These are phyloP conservation scores for Phylloporus sp. DNA, from an alignment of 768 basidiomycete genomes.

Conservation along the genomic window DNA sequence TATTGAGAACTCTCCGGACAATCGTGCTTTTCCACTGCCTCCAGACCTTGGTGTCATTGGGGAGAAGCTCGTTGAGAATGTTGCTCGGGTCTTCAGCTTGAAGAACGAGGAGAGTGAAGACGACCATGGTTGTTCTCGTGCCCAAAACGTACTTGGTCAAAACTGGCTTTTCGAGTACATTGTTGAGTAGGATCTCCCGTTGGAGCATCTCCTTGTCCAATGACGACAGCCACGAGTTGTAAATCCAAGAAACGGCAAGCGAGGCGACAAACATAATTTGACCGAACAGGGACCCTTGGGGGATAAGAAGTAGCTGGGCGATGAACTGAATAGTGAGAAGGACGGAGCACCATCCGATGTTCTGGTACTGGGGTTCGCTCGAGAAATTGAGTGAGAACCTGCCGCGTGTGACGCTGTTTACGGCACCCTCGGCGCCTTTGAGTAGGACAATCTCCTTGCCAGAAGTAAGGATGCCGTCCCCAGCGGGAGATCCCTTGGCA, in stretches of 20 bases:
- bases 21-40: constrained; percentile 23
- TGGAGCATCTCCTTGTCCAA: constrained; percentile 36
- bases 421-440: constrained; percentile 27
- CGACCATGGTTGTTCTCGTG: constrained; percentile 24
- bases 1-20: constrained; percentile 10
- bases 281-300: constrained; percentile 31
- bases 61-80: constrained; percentile 22
- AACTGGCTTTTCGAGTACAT: constrained; percentile 20
- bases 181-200: constrained; percentile 20
- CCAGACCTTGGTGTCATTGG: constrained; percentile 31
- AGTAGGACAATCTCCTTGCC: constrained; percentile 28
- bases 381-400: constrained; percentile 27
- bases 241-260: constrained; percentile 33
- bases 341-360: constrained; percentile 30
- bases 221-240: constrained; percentile 34
- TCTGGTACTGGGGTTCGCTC: constrained; percentile 24
- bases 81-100: constrained; percentile 17
- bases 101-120: constrained; percentile 24
- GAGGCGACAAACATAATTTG: constrained; percentile 35
- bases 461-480: constrained; percentile 28
- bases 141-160: constrained; percentile 25
- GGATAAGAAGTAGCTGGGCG: constrained; percentile 33
- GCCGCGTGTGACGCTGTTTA: constrained; percentile 32
- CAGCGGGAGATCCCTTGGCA: constrained; percentile 23
- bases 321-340: constrained; percentile 34